Percentiles rank a stretch among this genome's conserved stretches.
These are phyloP conservation scores for Hsuehochloa calcarea DNA, from an alignment of 176 grass and related monocot species.

Conservation along the genomic window DNA sequence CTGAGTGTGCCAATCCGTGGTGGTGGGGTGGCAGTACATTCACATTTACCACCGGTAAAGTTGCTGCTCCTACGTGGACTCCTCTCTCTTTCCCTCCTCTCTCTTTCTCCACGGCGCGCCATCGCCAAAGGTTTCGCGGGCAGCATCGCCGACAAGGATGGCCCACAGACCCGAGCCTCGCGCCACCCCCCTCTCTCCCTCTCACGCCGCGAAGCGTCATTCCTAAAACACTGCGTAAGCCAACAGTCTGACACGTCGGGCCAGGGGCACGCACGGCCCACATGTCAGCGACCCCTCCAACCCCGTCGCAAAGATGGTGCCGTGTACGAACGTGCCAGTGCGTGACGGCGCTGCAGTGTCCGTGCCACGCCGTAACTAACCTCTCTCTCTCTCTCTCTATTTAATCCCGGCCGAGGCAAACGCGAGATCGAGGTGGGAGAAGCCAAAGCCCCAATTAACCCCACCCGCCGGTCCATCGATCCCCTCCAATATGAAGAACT, in stretches of 20 bases:
- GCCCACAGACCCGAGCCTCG: background rate
- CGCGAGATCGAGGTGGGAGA: background rate
- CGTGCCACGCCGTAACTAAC: background rate
- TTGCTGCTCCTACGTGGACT: background rate
- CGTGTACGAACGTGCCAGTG: background rate
- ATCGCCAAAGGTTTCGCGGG: background rate
- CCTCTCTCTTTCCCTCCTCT: background rate
- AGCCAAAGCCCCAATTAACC: background rate
- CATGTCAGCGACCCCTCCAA: background rate
- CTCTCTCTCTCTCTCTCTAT: background rate
- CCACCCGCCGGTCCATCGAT: background rate
- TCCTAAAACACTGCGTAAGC: fast-evolving
- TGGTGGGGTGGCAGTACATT: too few relatives aligned
- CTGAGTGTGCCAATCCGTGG: too few relatives aligned
- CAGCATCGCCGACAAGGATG: background rate
- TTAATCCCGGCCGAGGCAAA: background rate
- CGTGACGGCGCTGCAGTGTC: background rate
- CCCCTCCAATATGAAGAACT: background rate
- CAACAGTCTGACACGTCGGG: background rate
- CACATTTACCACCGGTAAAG: too few relatives aligned
- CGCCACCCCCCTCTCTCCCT: background rate
- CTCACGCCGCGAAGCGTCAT: background rate
- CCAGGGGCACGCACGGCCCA: fast-evolving
- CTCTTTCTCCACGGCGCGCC: background rate
- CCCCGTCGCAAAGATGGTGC: background rate